Evolutionary conservation across 2,329 filamentous ascomycete species (phyloP).

Genomic region (Apiospora rasikravindrae): DNA sequence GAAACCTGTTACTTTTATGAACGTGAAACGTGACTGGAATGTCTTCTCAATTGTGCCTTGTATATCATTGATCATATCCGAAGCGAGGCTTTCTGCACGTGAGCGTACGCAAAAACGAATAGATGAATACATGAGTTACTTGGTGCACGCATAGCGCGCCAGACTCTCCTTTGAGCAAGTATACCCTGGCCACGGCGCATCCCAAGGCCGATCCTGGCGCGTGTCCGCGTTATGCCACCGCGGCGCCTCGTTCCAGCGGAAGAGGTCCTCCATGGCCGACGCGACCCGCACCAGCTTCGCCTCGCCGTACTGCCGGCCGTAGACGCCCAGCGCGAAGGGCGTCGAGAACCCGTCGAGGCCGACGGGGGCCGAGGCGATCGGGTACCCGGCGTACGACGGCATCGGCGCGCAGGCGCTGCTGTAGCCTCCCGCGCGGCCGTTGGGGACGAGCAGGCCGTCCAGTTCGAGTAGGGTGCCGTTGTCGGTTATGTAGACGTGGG

Average conservation of each 20-base stretch:
- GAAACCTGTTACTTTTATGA: background rate
- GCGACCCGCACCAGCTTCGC: conserved; percentile 20
- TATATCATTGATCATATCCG: background rate
- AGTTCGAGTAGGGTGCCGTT: conserved; percentile 20
- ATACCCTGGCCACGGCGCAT: conserved; percentile 22
- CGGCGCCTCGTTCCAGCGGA: conserved; percentile 12
- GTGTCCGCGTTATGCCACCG: conserved; percentile 18
- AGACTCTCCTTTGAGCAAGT: conserved; percentile 20
- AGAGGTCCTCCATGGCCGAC: conserved; percentile 20
- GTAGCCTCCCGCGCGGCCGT: conserved; percentile 21
- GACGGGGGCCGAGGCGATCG: conserved; percentile 17
- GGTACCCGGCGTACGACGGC: conserved; percentile 24
- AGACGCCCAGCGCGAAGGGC: background rate
- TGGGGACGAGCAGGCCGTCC: conserved; percentile 23
- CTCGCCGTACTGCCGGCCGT: conserved; percentile 20
- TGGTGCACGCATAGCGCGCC: conserved; percentile 2
- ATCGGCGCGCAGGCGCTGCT: conserved; percentile 21
- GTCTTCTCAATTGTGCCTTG: background rate
- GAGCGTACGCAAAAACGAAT: too few species aligned
- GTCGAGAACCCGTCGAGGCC: conserved; percentile 3
- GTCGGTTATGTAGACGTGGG: conserved; percentile 18
- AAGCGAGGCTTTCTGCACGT: background rate
- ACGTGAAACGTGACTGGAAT: background rate
- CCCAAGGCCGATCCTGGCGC: conserved; percentile 19
- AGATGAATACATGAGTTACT: too few species aligned